A percentile compares a stretch with the other conserved stretches of the same genome.
Conservation (phyloP, 2,329 filamentous ascomycete species). For the Colletotrichum sp. region DNA sequence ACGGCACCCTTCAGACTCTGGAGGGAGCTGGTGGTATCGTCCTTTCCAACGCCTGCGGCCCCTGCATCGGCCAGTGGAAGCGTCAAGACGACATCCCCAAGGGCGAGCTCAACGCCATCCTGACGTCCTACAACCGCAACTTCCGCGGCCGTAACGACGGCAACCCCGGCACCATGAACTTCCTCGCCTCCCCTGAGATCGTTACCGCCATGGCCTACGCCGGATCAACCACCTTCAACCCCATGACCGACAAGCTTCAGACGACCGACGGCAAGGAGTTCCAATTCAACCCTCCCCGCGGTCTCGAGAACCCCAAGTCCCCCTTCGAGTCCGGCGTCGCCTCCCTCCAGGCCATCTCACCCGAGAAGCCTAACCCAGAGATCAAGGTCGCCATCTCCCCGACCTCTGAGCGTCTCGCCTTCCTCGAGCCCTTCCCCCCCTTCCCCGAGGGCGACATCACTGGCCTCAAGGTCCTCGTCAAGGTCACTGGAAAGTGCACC, state of each 20-base stretch:
- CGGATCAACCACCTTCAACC: conserved; percentile 94
- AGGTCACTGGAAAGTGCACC: conserved; percentile 97
- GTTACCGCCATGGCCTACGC: conserved; percentile 96
- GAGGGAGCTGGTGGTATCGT: conserved; percentile 85
- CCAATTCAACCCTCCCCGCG: conserved; percentile 81
- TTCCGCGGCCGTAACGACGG: conserved; percentile 97
- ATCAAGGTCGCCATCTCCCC: conserved; percentile 81
- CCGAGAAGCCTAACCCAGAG: conserved; percentile 60
- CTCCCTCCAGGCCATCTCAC: conserved; percentile 74
- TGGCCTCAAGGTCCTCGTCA: conserved; percentile 87
- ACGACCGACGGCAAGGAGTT: conserved; percentile 83
- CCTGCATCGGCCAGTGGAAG: conserved; percentile 95
- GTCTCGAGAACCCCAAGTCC: conserved; percentile 64
- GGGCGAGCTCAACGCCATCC: conserved; percentile 89
- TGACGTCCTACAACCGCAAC: conserved; percentile 98
- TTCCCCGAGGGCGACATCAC: conserved; percentile 80
- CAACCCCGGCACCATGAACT: conserved; percentile 98
- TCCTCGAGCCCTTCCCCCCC: conserved; percentile 86
- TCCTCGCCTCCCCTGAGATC: conserved; percentile 93
- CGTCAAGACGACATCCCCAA: conserved; percentile 85
- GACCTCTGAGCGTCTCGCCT: conserved; percentile 85
- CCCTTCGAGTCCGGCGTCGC: conserved; percentile 82
- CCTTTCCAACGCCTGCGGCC: conserved; percentile 92
- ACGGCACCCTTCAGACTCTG: conserved; percentile 86
- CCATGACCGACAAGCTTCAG: conserved; percentile 82